A percentile compares a stretch with the other conserved stretches of the same genome.
These are phyloP conservation scores for Fraxinus sp. DNA, from an alignment of 305 asterid species.

Conservation along the genomic window DNA sequence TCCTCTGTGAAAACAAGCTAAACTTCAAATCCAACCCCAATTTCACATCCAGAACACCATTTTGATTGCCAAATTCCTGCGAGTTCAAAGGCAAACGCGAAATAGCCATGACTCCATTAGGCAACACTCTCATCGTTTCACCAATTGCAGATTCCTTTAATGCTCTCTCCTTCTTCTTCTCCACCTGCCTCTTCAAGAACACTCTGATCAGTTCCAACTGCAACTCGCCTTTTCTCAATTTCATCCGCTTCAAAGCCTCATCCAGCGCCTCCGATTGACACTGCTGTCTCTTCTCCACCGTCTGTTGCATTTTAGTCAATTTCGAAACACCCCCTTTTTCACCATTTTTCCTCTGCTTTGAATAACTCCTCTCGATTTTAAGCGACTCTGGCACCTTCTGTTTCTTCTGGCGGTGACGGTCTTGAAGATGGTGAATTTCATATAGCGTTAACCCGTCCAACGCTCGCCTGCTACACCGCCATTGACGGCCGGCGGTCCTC, in stretches of 20 bases:
- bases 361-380: slow-evolving; percentile 65
- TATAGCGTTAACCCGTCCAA: slow-evolving; percentile 83
- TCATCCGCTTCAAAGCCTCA: slow-evolving; percentile 78
- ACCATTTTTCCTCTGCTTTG: slow-evolving; percentile 40
- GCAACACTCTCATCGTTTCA: slow-evolving; percentile 58
- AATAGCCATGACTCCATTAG: slow-evolving; percentile 82
- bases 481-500: slow-evolving; percentile 94
- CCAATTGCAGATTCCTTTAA: slow-evolving; percentile 33
- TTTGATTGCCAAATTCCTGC: slow-evolving; percentile 31
- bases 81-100: slow-evolving; percentile 41
- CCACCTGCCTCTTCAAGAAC: slow-evolving; percentile 75
- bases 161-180: slow-evolving; percentile 64
- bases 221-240: slow-evolving; percentile 77
- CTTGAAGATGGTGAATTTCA: slow-evolving; percentile 81
- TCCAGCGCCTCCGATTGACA: slow-evolving; percentile 76
- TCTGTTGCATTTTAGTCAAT: slow-evolving; percentile 25
- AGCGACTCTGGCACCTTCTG: slow-evolving; percentile 83
- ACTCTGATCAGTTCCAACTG: slow-evolving; percentile 84
- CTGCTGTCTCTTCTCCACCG: slow-evolving; percentile 42
- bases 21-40: slow-evolving; percentile 47
- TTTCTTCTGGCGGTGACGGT: slow-evolving; percentile 75
- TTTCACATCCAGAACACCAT: slow-evolving; percentile 51
- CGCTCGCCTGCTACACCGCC: slow-evolving; percentile 88
- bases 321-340: slow-evolving; percentile 43
- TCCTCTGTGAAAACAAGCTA: slow-evolving; percentile 42